phyloP scores from a whole-genome alignment of 768 basidiomycete species.

The Naganishia vaughanmartiniae region DNA sequence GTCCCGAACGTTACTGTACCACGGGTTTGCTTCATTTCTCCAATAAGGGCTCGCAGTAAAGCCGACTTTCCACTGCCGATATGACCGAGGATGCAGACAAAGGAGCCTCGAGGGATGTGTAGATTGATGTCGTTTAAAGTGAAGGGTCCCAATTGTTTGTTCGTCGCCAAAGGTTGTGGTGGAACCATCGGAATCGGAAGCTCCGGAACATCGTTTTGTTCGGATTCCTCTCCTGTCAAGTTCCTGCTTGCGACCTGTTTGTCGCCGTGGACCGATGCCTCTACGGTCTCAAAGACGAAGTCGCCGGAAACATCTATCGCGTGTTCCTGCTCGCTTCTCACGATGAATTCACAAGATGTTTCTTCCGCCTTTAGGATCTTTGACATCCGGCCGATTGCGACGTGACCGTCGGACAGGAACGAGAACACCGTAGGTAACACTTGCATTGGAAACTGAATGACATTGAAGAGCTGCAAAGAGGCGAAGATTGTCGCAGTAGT shows the following conservation, averaged over 20 bases:
- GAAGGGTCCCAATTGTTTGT: constrained; percentile 47
- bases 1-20: constrained; percentile 45
- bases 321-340: not conserved
- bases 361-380: constrained; percentile 54
- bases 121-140: constrained; percentile 57
- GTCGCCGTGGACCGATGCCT: constrained; percentile 36
- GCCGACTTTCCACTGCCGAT: constrained; percentile 50
- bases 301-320: constrained; percentile 56
- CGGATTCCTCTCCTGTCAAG: not conserved
- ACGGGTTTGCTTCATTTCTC: constrained; percentile 42
- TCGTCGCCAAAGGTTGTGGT: not conserved
- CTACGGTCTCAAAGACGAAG: constrained; percentile 41
- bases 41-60: constrained; percentile 43
- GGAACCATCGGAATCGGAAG: not conserved
- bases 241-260: constrained; percentile 19
- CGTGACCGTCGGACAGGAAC: constrained; percentile 20
- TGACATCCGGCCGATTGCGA: constrained; percentile 25
- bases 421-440: constrained; percentile 41
- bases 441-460: constrained; percentile 43
- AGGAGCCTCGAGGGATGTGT: constrained; percentile 36
- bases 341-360: constrained; percentile 18
- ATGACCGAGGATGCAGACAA: constrained; percentile 46
- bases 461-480: constrained; percentile 63
- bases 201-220: not conserved
- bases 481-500: constrained; percentile 62